These are phyloP conservation scores for Acer saccharum DNA, from an alignment of 345 rosid species.

Conservation along the genomic window DNA sequence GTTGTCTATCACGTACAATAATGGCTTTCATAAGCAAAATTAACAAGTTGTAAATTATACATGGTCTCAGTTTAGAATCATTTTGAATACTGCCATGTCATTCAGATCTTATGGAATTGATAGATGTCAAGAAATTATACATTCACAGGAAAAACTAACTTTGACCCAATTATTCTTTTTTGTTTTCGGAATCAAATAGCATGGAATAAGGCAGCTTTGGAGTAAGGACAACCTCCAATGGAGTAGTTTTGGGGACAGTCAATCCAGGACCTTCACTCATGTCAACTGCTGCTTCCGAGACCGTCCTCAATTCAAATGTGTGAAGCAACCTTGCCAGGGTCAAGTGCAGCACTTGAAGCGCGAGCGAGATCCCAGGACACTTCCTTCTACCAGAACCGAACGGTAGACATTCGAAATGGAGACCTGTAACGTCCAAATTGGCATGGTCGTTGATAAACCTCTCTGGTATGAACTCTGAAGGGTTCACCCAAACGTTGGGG, in stretches of 20 bases:
- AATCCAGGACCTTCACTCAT: slow-evolving; percentile 32
- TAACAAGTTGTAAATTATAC: too few relatives aligned
- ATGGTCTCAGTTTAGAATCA: too few relatives aligned
- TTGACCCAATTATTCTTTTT: not conserved
- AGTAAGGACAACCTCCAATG: slow-evolving; percentile 25
- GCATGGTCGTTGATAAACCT: slow-evolving; percentile 27
- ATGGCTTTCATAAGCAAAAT: too few relatives aligned
- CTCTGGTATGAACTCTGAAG: slow-evolving; percentile 30
- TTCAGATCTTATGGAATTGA: too few relatives aligned
- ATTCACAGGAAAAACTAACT: too few relatives aligned
- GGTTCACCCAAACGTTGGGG: slow-evolving; percentile 20
- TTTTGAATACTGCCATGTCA: too few relatives aligned
- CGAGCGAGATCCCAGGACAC: slow-evolving; percentile 33
- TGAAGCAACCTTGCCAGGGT: slow-evolving; percentile 33
- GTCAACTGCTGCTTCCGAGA: slow-evolving; percentile 12
- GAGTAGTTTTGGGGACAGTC: slow-evolving; percentile 24
- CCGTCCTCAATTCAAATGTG: slow-evolving; percentile 19
- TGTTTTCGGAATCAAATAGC: not conserved
- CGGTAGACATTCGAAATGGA: slow-evolving; percentile 30
- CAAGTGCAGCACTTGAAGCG: slow-evolving; percentile 25
- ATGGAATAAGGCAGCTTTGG: slow-evolving; percentile 21
- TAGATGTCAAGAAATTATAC: too few relatives aligned
- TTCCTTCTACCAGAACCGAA: slow-evolving; percentile 36
- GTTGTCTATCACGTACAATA: too few relatives aligned
- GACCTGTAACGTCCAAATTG: slow-evolving; percentile 26